Evolutionary conservation across 257 asterid genomes (phyloP).

Genomic region (Solanum clarkiae): DNA sequence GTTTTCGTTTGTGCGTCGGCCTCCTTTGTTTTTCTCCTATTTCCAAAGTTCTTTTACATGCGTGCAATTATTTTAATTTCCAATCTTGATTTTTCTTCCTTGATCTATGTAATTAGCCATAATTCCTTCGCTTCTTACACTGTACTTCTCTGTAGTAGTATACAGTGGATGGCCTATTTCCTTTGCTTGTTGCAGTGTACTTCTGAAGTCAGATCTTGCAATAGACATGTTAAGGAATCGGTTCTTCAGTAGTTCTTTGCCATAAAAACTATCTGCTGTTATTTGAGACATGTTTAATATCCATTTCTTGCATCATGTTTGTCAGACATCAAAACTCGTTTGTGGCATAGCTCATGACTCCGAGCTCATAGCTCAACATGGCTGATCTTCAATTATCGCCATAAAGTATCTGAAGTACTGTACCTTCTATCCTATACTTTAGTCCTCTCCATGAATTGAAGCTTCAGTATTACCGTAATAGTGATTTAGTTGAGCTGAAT

Average conservation of each 20-base stretch:
- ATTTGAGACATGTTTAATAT: neutral
- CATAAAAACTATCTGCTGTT: neutral
- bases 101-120: neutral
- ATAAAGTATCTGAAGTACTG: neutral
- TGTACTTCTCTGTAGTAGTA: neutral
- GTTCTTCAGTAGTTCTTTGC: neutral
- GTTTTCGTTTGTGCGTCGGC: neutral
- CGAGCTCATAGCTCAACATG: neutral
- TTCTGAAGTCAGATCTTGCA: neutral
- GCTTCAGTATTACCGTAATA: neutral
- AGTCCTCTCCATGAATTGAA: neutral
- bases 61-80: neutral
- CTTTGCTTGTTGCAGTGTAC: neutral
- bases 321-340: neutral
- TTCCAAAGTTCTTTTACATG: neutral
- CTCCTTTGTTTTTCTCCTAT: neutral
- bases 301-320: neutral
- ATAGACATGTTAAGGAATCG: neutral
- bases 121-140: neutral
- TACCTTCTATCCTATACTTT: neutral
- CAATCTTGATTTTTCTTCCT: neutral
- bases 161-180: neutral
- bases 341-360: neutral
- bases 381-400: neutral
- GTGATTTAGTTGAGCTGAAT: neutral